phyloP scores from a whole-genome alignment of 108 stramenopile genomes.

The Fragilariopsis cylindrus region DNA sequence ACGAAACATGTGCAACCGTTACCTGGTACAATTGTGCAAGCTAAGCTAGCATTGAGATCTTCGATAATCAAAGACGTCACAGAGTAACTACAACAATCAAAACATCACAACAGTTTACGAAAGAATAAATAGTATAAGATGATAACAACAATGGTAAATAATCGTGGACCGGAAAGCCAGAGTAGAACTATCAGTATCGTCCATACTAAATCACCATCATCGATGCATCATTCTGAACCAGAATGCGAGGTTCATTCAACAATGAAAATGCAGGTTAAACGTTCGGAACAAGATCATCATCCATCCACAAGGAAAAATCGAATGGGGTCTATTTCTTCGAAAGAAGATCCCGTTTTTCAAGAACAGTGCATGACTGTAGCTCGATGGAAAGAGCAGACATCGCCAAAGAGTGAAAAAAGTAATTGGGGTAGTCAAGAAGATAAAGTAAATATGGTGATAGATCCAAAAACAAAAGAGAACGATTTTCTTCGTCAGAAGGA shows the following conservation, averaged over 20 bases:
- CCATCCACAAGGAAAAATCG: neutral
- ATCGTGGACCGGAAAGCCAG: neutral
- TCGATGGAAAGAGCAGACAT: neutral
- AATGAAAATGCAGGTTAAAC: neutral
- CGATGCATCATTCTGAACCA: conserved; percentile 13
- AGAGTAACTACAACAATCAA: too few relatives aligned
- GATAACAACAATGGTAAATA: neutral
- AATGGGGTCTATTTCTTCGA: neutral
- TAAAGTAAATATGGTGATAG: neutral
- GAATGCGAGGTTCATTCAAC: conserved; percentile 1
- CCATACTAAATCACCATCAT: neutral
- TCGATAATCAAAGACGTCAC: too few relatives aligned
- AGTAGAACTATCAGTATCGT: neutral
- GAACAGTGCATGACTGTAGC: neutral
- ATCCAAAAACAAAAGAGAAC: neutral
- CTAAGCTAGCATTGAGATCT: too few relatives aligned
- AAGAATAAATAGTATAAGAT: neutral
- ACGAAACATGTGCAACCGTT: neutral
- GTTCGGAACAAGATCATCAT: neutral
- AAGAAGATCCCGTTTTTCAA: neutral
- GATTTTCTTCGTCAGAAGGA: neutral
- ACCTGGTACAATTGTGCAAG: neutral
- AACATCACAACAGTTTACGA: too few relatives aligned
- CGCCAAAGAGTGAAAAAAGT: too few relatives aligned
- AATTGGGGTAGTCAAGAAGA: neutral